These are phyloP conservation scores for Rhodotorula babjevae DNA, from an alignment of 768 basidiomycete species.

Conservation along the genomic window DNA sequence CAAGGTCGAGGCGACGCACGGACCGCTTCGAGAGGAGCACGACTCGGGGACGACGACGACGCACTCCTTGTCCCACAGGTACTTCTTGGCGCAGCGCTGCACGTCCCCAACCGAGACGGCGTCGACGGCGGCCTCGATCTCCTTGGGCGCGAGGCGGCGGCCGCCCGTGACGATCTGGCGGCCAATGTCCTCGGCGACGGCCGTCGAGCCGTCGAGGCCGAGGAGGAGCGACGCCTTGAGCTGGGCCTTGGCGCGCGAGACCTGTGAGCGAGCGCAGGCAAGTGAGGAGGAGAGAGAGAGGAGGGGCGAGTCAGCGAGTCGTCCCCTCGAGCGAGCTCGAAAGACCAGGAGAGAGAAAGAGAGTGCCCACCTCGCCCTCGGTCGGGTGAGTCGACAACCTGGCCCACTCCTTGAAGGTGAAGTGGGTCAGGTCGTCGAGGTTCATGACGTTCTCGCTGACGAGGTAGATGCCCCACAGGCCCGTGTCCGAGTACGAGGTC, in stretches of 20 bases:
- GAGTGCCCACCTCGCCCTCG: constrained; percentile 42
- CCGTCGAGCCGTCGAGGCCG: constrained; percentile 88
- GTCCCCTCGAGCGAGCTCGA: not conserved
- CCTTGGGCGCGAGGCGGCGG: constrained; percentile 77
- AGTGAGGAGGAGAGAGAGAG: constrained; percentile 57
- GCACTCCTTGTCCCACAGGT: constrained; percentile 7
- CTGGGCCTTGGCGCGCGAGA: constrained; percentile 89
- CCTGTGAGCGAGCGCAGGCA: constrained; percentile 58
- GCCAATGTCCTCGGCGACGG: constrained; percentile 97
- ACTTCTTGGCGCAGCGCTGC: constrained; percentile 89
- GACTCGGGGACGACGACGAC: not conserved
- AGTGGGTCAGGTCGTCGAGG: constrained; percentile 88
- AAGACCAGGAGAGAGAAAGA: not conserved
- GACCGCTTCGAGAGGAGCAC: no score
- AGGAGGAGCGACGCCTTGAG: constrained; percentile 90
- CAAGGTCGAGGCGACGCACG: no score
- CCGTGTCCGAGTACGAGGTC: constrained; percentile 96
- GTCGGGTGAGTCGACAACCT: constrained; percentile 86
- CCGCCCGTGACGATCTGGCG: constrained; percentile 93
- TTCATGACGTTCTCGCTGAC: constrained; percentile 75
- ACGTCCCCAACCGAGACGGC: constrained; percentile 3
- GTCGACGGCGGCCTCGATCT: constrained; percentile 89
- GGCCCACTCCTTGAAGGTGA: constrained; percentile 68
- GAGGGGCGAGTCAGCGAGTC: constrained; percentile 35
- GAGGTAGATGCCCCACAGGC: constrained; percentile 97